Conservation (phyloP, 345 rosid genomes). For the Syzygium grande region DNA sequence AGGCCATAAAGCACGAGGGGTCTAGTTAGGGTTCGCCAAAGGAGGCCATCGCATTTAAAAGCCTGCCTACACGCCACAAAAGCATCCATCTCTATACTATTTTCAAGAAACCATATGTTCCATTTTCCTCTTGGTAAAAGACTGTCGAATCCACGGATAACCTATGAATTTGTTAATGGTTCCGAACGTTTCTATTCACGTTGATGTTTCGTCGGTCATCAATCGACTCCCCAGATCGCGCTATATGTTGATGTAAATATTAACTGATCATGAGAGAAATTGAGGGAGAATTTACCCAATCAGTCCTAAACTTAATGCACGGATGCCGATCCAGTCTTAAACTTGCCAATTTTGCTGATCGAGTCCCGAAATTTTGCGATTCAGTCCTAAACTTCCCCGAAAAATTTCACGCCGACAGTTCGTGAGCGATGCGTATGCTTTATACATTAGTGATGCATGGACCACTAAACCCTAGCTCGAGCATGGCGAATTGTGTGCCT, state of each 20-base stretch:
- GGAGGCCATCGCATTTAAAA: background rate
- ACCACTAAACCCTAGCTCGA: background rate
- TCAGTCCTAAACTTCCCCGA: background rate
- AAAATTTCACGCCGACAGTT: background rate
- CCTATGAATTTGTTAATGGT: background rate
- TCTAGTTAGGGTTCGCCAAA: background rate
- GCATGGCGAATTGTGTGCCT: background rate
- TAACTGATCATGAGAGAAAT: background rate
- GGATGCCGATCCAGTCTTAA: background rate
- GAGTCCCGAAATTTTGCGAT: background rate
- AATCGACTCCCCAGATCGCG: background rate
- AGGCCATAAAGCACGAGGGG: background rate
- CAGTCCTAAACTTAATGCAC: accelerated
- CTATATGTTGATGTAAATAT: accelerated
- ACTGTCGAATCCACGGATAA: background rate
- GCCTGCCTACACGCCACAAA: background rate
- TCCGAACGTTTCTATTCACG: background rate
- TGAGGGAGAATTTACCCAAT: accelerated
- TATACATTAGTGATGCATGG: background rate
- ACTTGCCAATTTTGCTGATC: accelerated
- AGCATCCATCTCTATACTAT: background rate
- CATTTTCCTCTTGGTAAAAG: background rate
- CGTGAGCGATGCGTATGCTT: background rate
- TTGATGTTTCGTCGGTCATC: background rate
- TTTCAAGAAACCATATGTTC: background rate